Evolutionary conservation across 1,139 yeast genomes (phyloP).

Genomic region (Yamadazyma sp.): DNA sequence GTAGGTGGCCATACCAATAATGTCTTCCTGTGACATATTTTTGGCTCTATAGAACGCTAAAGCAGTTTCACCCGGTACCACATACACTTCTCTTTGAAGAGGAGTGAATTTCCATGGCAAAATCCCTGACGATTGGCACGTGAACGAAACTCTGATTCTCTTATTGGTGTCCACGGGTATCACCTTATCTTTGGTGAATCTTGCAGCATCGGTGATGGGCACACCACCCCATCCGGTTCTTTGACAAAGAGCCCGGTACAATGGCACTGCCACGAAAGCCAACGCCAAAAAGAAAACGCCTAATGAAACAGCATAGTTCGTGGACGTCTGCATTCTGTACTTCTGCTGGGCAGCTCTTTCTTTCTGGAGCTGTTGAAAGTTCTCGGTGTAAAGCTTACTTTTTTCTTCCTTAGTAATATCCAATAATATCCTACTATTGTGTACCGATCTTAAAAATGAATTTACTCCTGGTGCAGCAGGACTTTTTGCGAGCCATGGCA

Average conservation of each 20-base stretch:
- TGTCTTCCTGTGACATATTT: constrained; percentile 81
- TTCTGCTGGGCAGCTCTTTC: constrained; percentile 32
- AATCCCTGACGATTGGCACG: constrained; percentile 88
- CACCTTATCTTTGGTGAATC: constrained; percentile 83
- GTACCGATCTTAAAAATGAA: neutral
- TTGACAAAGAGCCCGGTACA: constrained; percentile 88
- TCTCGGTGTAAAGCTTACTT: constrained; percentile 17
- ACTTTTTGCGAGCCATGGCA: neutral
- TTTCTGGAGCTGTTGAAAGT: constrained; percentile 15
- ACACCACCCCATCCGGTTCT: constrained; percentile 96
- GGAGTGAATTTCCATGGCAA: constrained; percentile 97
- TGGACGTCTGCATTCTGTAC: constrained; percentile 50
- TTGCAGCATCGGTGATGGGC: constrained; percentile 81
- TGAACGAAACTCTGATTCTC: constrained; percentile 78
- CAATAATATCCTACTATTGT: neutral
- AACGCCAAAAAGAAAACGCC: constrained; percentile 74
- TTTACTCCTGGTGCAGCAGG: neutral
- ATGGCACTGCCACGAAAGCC: constrained; percentile 89
- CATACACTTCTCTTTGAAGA: constrained; percentile 88
- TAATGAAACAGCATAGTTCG: constrained; percentile 71
- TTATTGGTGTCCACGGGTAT: constrained; percentile 86
- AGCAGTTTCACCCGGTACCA: constrained; percentile 98
- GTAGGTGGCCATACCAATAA: constrained; percentile 97
- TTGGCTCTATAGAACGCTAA: constrained; percentile 93
- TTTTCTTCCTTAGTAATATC: constrained; percentile 14